Evolutionary conservation across 345 rosid species (phyloP).

Genomic region (Rhizophora mangle): DNA sequence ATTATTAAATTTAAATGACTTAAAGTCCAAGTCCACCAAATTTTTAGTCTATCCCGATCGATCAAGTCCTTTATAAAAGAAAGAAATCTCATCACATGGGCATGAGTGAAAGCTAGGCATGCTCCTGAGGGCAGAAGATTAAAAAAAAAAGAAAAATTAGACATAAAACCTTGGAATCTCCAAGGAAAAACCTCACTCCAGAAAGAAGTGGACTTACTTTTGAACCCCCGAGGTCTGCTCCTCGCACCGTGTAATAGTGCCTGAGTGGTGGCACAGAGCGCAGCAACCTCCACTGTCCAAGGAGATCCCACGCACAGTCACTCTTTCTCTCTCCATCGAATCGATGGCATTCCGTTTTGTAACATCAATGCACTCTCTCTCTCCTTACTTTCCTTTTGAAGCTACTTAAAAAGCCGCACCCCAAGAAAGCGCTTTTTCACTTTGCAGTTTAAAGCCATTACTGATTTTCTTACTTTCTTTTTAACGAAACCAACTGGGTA

Average conservation of each 20-base stretch:
- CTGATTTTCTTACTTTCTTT: background rate
- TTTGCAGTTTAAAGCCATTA: background rate
- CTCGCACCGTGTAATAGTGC: background rate
- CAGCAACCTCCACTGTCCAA: conserved; percentile 44
- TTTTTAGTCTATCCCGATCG: too few relatives aligned
- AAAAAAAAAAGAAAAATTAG: conserved; percentile 1
- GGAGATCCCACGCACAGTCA: conserved; percentile 38
- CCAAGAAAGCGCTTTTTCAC: background rate
- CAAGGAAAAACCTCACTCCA: conserved; percentile 24
- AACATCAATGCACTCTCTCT: background rate
- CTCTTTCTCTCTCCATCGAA: background rate
- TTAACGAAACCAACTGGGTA: background rate
- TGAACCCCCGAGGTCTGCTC: conserved; percentile 40
- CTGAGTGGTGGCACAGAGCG: conserved; percentile 27
- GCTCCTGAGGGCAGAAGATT: background rate
- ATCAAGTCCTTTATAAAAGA: too few relatives aligned
- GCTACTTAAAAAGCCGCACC: conserved; percentile 6
- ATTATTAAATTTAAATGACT: too few relatives aligned
- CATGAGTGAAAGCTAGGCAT: too few relatives aligned
- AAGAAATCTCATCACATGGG: too few relatives aligned
- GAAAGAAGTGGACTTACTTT: conserved; percentile 38
- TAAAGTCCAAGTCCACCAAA: too few relatives aligned
- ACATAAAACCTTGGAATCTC: conserved; percentile 18
- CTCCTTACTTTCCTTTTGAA: background rate
- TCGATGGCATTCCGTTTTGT: conserved; percentile 1